These are phyloP conservation scores for Amniculicola lignicola DNA, from an alignment of 495 filamentous ascomycete genomes.

Conservation along the genomic window DNA sequence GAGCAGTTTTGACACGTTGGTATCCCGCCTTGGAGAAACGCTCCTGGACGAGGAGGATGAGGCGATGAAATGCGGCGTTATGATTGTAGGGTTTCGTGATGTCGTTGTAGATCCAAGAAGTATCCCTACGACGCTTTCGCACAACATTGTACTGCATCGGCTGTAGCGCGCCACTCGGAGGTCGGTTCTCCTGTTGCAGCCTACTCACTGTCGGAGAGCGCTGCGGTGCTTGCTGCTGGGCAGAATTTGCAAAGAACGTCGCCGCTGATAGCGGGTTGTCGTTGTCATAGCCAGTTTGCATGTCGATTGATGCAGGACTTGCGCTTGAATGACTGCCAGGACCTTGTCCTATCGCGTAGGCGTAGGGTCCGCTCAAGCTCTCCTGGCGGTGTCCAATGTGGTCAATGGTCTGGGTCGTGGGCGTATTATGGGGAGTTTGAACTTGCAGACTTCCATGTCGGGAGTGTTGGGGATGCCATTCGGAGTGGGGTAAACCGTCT, in stretches of 20 bases:
- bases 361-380: conserved; percentile 52
- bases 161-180: conserved; percentile 10
- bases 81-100: conserved; percentile 90
- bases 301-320: conserved; percentile 40
- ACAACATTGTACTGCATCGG: conserved; percentile 24
- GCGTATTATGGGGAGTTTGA: conserved; percentile 35
- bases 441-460: conserved; percentile 29
- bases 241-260: conserved; percentile 32
- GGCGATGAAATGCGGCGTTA: conserved; percentile 80
- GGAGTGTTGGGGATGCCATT: conserved; percentile 33
- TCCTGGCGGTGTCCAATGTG: conserved; percentile 18
- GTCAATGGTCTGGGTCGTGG: conserved; percentile 14
- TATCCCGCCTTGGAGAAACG: conserved; percentile 69
- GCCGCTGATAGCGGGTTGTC: conserved; percentile 37
- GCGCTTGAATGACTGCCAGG: conserved; percentile 63
- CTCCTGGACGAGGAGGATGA: conserved; percentile 75
- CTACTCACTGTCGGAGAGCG: conserved; percentile 21
- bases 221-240: conserved; percentile 34
- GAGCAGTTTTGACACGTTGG: conserved; percentile 75
- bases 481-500: conserved; percentile 20
- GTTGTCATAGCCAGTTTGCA: conserved; percentile 33
- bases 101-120: conserved; percentile 79
- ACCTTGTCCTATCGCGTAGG: conserved; percentile 68
- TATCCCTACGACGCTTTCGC: conserved; percentile 61
- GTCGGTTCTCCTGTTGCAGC: conserved; percentile 34